phyloP scores from a whole-genome alignment of 768 basidiomycete genomes.

The Suillus alpinus region DNA sequence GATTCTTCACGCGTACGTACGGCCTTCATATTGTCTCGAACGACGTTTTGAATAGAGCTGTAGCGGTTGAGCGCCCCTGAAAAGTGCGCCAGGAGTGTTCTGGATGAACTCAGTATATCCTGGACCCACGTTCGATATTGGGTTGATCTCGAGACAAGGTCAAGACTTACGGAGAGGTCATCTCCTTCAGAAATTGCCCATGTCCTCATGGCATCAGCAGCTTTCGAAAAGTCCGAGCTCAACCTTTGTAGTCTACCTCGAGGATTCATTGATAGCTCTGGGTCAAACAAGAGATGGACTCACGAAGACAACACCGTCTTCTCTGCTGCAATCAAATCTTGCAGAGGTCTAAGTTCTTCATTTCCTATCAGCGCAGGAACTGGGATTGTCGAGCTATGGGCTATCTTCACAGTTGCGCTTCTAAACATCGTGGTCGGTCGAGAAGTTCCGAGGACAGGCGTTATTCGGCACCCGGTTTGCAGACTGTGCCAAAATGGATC shows the following conservation, averaged over 20 bases:
- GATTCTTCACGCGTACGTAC: constrained; percentile 83
- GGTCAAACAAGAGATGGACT: constrained; percentile 21
- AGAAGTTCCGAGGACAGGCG: neutral
- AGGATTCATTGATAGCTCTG: neutral
- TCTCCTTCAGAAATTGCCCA: constrained; percentile 85
- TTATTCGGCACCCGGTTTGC: neutral
- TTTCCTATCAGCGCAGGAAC: constrained; percentile 53
- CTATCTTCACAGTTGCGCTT: constrained; percentile 75
- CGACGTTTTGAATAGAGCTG: constrained; percentile 63
- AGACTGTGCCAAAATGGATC: neutral
- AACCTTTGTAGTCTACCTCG: constrained; percentile 57
- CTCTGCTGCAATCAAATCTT: constrained; percentile 87
- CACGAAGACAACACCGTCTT: constrained; percentile 78
- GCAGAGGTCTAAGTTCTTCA: constrained; percentile 75
- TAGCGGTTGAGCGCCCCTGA: constrained; percentile 65
- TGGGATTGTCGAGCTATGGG: constrained; percentile 84
- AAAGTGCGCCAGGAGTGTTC: constrained; percentile 64
- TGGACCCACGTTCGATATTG: constrained; percentile 22
- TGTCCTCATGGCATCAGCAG: constrained; percentile 64
- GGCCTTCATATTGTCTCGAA: constrained; percentile 68
- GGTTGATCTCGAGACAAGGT: neutral
- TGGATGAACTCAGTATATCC: constrained; percentile 75
- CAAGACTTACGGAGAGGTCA: constrained; percentile 62
- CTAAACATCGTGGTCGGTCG: constrained; percentile 57
- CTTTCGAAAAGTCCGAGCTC: constrained; percentile 61